Base-by-base conservation (phyloP, 768 basidiomycete species). In the Russula brevipes region DNA sequence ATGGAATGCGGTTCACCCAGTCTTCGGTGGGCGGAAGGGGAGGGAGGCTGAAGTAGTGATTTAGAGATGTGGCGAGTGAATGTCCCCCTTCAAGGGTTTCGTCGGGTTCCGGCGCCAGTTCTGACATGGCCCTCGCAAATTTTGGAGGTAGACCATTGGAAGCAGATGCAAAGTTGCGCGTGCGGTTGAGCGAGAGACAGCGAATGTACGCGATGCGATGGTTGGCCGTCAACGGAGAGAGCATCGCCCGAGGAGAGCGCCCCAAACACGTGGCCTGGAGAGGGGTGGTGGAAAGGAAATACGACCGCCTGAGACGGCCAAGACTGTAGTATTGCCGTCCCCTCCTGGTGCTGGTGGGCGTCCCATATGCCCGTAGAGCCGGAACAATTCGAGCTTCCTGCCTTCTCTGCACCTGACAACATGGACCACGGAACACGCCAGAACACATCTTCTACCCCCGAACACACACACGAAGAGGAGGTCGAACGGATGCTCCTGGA, bases 1-100 rank as follows among this genome's bases (percentile, higher is more conserved):
- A 49, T 2, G 72, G 64, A 54, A 79, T 78, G 35, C 52, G 57
- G 16, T 53, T 44, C 44, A 66, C 49, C 67, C 67, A 68, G 3
- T 62, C 50, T 0, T 45, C 65, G 38, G 45, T 12, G 11, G 60
- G 64, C 9, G 67, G 67, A 44, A 68, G 65, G 11, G 54, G 54
- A 16, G 66, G 67, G 39, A 68, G 61, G 24, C 57, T 17, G 42
- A 4, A 30, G 60, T 66, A 63, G 19, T 45, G 57, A 7, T 36
- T 47, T 16, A 64, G 44, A n/a, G 45, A 35, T 9, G 12, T 5
- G 39, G 41, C 33, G n/a, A 58, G 38, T 36, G 36, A 16, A 35
- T 17, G 1, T 41, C 14, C 44, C 19, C 3, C 39, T 17, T 41
- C 12, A 10, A 9, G 38, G 12, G 47, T 4, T 11, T 44, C 9